Evolutionary conservation across 1,284 basidiomycete species (phyloP).

Genomic region (Leccinum fuscescens): DNA sequence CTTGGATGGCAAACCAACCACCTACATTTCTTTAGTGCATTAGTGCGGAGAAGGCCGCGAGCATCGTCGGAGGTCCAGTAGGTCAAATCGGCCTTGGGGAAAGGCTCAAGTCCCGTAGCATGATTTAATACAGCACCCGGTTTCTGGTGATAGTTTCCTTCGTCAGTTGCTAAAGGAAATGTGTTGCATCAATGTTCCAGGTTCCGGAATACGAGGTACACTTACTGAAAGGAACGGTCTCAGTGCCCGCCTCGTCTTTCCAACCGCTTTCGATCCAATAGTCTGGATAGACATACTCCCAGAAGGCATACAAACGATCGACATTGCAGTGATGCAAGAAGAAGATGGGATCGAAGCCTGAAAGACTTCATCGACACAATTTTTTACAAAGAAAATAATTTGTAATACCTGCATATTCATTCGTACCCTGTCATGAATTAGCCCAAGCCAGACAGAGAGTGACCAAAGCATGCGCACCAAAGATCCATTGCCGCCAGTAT

Average conservation of each 20-base stretch:
- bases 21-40: constrained; percentile 8
- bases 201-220: no score
- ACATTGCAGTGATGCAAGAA: constrained; percentile 19
- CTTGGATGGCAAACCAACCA: neutral
- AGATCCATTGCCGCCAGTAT: constrained; percentile 12
- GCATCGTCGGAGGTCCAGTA: constrained; percentile 15
- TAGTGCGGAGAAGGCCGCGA: constrained; percentile 4
- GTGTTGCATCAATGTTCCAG: no score
- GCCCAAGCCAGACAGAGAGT: neutral
- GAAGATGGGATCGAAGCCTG: constrained; percentile 20
- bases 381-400: no score
- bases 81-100: neutral
- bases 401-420: constrained; percentile 22
- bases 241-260: constrained; percentile 10
- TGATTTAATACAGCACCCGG: neutral
- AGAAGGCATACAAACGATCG: constrained; percentile 20
- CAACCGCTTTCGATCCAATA: constrained; percentile 18
- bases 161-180: neutral
- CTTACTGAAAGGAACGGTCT: constrained; percentile 10
- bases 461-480: constrained; percentile 14
- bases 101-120: constrained; percentile 7
- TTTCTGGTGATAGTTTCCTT: constrained; percentile 4
- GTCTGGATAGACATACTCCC: constrained; percentile 20
- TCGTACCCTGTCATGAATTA: constrained; percentile 6
- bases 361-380: neutral